phyloP scores from a whole-genome alignment of 768 basidiomycete species.

The Amanita phalloides region DNA sequence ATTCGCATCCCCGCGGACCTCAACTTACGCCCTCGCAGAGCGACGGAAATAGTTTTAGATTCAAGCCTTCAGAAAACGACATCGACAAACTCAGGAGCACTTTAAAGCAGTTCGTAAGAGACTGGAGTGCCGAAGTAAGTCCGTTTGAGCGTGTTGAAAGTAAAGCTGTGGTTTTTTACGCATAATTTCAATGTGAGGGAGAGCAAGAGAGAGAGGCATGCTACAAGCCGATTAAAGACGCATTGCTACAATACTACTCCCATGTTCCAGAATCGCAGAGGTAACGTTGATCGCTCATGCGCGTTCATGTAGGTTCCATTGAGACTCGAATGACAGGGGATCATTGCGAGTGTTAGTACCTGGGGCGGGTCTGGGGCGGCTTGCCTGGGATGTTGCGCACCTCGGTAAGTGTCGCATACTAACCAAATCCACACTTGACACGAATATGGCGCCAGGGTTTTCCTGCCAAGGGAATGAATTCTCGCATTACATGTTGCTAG shows the following conservation, averaged over 20 bases:
- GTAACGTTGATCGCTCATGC: constrained; percentile 19
- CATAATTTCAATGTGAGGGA: constrained; percentile 35
- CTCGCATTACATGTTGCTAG: constrained; percentile 88
- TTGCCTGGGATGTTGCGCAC: constrained; percentile 82
- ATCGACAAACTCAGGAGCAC: constrained; percentile 91
- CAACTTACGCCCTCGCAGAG: constrained; percentile 22
- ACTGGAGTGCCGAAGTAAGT: constrained; percentile 80
- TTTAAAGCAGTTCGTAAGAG: constrained; percentile 84
- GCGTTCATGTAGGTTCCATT: not conserved
- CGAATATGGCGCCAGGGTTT: constrained; percentile 44
- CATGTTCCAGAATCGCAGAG: constrained; percentile 44
- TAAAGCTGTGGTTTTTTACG: not conserved
- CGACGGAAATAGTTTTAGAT: constrained; percentile 15
- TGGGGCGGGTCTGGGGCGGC: constrained; percentile 79
- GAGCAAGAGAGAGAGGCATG: constrained; percentile 63
- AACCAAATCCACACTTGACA: not conserved
- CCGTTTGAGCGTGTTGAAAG: not conserved
- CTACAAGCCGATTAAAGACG: constrained; percentile 76
- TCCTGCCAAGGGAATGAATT: constrained; percentile 93
- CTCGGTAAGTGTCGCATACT: constrained; percentile 38
- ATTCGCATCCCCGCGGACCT: constrained; percentile 15
- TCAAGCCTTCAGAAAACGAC: constrained; percentile 57
- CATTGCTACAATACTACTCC: constrained; percentile 53
- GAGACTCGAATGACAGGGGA: constrained; percentile 22
- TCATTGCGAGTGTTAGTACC: constrained; percentile 75